Evolutionary conservation across 768 basidiomycete genomes (phyloP), one percentile per base, ranked within the genome.

Genomic region (Mycena belliarum): DNA sequence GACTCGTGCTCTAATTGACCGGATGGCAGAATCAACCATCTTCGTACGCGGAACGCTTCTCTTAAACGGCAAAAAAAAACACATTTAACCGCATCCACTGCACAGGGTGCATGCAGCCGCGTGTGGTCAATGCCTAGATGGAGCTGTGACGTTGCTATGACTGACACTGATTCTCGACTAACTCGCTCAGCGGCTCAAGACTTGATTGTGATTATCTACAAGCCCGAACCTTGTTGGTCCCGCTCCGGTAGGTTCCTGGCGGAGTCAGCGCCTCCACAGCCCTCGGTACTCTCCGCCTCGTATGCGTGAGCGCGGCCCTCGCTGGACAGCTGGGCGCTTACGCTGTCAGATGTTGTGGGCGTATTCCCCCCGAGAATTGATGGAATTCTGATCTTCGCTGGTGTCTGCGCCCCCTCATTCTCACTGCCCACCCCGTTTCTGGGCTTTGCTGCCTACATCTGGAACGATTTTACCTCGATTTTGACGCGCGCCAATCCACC

Each of bases 311-410:
- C n/a, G n/a, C n/a, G 8, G 25, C 18, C 23, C 7, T n/a, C n/a
- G 11, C 20, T 18, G 38, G 28, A 18, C 26, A n/a, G 26, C n/a
- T 49, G 53, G 14, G 52, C 43, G 23, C 43, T 20, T 40, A 26
- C 9, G 28, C 40, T 38, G 47, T 56, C 40, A 56, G 26, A 9
- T 35, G 18, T 23, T 56, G 55, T 56, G 47, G 55, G 55, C 55
- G 55, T 43, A 49, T 47, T 18, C 20, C 53, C n/a, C 18, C 45
- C 53, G 53, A 47, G 18, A 25, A 43, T 32, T 56, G 55, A 56
- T 56, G 47, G 37, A 35, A 24, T 29, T 46, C 45, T 55, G 48
- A 32, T 32, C 37, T 44, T 42, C 32, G n/a, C 11, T 35, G 21
- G 45, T n/a, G 41, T 44, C 21, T 32, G 29, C 29, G 29, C 29